Evolutionary conservation across 2,329 filamentous ascomycete species (phyloP).

Genomic region (Sporothrix luriei): DNA sequence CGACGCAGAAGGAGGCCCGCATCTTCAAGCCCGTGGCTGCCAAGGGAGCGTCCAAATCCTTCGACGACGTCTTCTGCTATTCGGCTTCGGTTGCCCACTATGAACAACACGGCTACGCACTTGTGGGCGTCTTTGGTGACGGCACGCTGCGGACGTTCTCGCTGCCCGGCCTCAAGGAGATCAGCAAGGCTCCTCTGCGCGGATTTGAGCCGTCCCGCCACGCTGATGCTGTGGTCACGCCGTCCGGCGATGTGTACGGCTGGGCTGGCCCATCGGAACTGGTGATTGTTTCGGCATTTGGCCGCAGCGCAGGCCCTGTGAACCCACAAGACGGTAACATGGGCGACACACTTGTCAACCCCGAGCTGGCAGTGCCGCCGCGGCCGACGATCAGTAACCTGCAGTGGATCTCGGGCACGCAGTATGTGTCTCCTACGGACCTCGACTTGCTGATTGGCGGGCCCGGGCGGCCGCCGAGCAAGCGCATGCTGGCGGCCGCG

Average conservation of each 20-base stretch:
- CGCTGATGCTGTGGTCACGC: slow-evolving; percentile 68
- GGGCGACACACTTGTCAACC: slow-evolving; percentile 79
- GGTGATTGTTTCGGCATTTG: slow-evolving; percentile 81
- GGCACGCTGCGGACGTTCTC: slow-evolving; percentile 77
- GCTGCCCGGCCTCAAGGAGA: slow-evolving; percentile 84
- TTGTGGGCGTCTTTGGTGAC: slow-evolving; percentile 85
- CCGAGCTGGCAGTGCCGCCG: slow-evolving; percentile 70
- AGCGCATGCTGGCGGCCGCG: slow-evolving; percentile 81
- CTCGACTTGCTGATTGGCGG: slow-evolving; percentile 90
- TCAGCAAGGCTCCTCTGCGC: slow-evolving; percentile 67
- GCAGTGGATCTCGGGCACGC: slow-evolving; percentile 95
- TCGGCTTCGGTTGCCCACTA: slow-evolving; percentile 75
- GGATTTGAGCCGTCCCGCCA: slow-evolving; percentile 75
- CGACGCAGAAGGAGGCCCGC: slow-evolving; percentile 71
- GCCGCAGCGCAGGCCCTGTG: slow-evolving; percentile 59
- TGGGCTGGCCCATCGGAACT: slow-evolving; percentile 90
- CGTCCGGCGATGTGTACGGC: slow-evolving; percentile 78
- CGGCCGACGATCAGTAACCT: slow-evolving; percentile 92
- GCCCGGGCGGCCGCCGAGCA: slow-evolving; percentile 81
- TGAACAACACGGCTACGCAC: slow-evolving; percentile 72
- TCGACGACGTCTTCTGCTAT: slow-evolving; percentile 81
- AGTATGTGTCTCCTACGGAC: slow-evolving; percentile 83
- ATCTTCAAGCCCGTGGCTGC: slow-evolving; percentile 82
- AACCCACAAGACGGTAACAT: slow-evolving; percentile 53
- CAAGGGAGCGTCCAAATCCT: slow-evolving; percentile 91